A percentile compares a stretch with the other conserved stretches of the same genome.
These are phyloP conservation scores for Osmozyma mogii DNA, from an alignment of 805 yeast genomes.

Conservation along the genomic window DNA sequence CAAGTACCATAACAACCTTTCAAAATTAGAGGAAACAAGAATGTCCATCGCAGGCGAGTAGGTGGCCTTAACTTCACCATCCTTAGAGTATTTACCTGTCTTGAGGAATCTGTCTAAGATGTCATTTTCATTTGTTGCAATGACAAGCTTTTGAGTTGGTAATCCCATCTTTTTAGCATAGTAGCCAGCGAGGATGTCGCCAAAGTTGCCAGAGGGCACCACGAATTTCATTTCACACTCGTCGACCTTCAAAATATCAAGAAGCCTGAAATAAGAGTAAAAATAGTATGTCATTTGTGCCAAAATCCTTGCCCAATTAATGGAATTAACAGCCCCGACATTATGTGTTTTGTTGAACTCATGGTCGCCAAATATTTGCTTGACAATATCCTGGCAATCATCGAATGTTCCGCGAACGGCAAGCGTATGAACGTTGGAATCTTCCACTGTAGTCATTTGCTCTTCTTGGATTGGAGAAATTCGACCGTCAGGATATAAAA, in stretches of 20 bases:
- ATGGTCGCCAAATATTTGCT: conserved; percentile 81
- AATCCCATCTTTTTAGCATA: conserved; percentile 94
- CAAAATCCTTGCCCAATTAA: conserved; percentile 97
- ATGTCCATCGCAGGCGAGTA: conserved; percentile 99
- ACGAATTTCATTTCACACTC: conserved; percentile 44
- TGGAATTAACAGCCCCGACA: conserved; percentile 96
- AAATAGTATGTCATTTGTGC: conserved; percentile 98
- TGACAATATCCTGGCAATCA: conserved; percentile 96
- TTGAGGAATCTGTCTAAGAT: conserved; percentile 88
- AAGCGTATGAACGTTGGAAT: conserved; percentile 86
- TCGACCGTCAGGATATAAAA: conserved; percentile 93
- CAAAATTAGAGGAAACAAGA: conserved; percentile 89
- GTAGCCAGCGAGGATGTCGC: conserved; percentile 95
- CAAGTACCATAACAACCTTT: conserved; percentile 91
- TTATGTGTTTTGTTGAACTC: conserved; percentile 86
- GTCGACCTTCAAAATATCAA: conserved; percentile 23
- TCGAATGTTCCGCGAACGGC: conserved; percentile 96
- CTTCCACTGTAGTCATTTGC: conserved; percentile 96
- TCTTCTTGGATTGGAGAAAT: conserved; percentile 97
- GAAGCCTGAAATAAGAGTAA: conserved; percentile 76
- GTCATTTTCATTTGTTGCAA: conserved; percentile 95
- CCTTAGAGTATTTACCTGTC: conserved; percentile 78
- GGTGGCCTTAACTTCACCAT: conserved; percentile 72
- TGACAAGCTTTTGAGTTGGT: conserved; percentile 77
- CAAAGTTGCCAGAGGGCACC: conserved; percentile 97